phyloP scores from a whole-genome alignment of 2,329 filamentous ascomycete species.

The Paramyrothecium sp. region DNA sequence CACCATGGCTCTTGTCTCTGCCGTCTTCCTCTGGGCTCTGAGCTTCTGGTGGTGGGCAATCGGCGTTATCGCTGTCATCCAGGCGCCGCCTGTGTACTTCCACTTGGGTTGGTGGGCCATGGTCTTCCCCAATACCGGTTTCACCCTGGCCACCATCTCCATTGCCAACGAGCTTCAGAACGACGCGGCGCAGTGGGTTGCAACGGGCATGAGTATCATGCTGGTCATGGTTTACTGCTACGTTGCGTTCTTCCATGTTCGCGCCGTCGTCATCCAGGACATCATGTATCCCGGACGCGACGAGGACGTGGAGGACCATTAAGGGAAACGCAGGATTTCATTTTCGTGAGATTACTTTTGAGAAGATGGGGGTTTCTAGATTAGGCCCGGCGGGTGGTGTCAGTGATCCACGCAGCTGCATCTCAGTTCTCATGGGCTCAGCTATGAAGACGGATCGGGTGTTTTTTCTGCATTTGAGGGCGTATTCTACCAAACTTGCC shows the following conservation, averaged over 20 bases:
- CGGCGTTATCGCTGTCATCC: conserved; percentile 29
- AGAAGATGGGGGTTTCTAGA: neutral
- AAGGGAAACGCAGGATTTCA: neutral
- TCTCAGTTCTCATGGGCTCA: too few species aligned
- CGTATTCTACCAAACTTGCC: neutral
- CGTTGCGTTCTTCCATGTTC: conserved; percentile 40
- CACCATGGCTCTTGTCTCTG: conserved; percentile 44
- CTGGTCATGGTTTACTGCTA: conserved; percentile 40
- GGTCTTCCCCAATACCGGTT: conserved; percentile 62
- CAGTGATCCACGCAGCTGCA: neutral
- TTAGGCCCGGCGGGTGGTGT: neutral
- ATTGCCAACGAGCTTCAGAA: conserved; percentile 49
- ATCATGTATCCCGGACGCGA: conserved; percentile 56
- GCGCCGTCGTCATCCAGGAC: conserved; percentile 48
- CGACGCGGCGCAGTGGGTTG: conserved; percentile 43
- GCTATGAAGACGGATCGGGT: neutral
- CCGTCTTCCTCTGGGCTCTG: conserved; percentile 64
- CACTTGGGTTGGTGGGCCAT: conserved; percentile 65
- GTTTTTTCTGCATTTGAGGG: neutral
- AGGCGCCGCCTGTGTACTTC: conserved; percentile 46
- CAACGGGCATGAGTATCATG: conserved; percentile 48
- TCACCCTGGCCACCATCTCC: conserved; percentile 54
- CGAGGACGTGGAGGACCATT: conserved; percentile 48
- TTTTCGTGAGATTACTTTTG: neutral
- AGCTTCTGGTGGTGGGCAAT: conserved; percentile 56